phyloP scores from a whole-genome alignment of 1,284 basidiomycete genomes.

The Cutaneotrichosporon dermatis region DNA sequence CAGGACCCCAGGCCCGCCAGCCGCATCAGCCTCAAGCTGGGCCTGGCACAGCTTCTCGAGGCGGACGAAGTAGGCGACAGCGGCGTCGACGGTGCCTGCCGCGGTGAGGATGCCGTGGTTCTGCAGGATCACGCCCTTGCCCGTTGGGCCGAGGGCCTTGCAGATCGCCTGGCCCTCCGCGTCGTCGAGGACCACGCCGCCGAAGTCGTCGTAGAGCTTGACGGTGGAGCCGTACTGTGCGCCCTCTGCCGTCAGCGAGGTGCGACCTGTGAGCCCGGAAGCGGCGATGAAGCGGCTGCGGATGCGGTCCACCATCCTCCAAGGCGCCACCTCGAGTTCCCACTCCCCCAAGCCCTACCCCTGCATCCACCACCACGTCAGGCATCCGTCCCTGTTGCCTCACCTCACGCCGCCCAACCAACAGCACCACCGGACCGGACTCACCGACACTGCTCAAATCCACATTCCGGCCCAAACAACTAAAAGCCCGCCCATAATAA shows the following conservation, averaged over 20 bases:
- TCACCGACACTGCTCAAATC: slow-evolving; percentile 55
- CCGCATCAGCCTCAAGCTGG: slow-evolving; percentile 32
- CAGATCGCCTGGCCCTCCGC: slow-evolving; percentile 47
- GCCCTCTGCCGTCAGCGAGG: slow-evolving; percentile 13
- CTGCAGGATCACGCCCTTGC: slow-evolving; percentile 43
- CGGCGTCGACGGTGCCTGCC: slow-evolving; percentile 29
- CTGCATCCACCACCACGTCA: too few species aligned
- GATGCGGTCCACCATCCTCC: too few species aligned
- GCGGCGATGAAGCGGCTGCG: too few species aligned
- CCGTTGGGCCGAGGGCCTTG: slow-evolving; percentile 41
- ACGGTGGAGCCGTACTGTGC: slow-evolving; percentile 39
- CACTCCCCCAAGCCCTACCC: too few species aligned
- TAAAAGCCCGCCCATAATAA: slow-evolving; percentile 60
- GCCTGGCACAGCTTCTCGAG: slow-evolving; percentile 33
- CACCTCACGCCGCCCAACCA: too few species aligned
- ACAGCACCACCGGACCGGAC: background rate
- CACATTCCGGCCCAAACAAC: slow-evolving; percentile 57
- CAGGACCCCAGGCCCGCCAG: slow-evolving; percentile 52
- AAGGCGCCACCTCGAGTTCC: too few species aligned
- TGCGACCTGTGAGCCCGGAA: background rate
- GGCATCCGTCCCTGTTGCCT: too few species aligned
- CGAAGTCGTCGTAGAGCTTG: slow-evolving; percentile 41
- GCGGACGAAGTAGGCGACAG: slow-evolving; percentile 31
- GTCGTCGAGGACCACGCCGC: slow-evolving; percentile 48
- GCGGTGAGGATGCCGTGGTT: slow-evolving; percentile 40